A percentile compares a stretch with the other conserved stretches of the same genome.
These are phyloP conservation scores for Nothomitra cinnamomea DNA, from an alignment of 2,329 filamentous ascomycete genomes.

Conservation along the genomic window DNA sequence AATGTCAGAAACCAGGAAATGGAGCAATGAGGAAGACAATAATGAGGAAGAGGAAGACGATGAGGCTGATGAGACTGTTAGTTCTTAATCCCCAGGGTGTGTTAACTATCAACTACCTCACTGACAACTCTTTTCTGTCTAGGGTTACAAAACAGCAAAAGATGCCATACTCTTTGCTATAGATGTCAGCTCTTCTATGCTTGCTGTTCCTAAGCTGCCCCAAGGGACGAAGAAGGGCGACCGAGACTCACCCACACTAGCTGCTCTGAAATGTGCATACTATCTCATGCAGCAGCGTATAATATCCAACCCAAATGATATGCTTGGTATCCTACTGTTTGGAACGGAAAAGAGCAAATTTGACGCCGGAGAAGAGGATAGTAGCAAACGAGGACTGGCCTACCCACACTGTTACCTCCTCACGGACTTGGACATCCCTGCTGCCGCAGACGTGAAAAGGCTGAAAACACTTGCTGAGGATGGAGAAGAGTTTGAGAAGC, in stretches of 20 bases:
- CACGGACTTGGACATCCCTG: constrained; percentile 72
- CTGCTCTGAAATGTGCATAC: constrained; percentile 86
- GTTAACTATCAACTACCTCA: neutral
- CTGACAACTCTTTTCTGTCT: neutral
- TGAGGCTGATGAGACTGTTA: constrained; percentile 28
- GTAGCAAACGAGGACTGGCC: constrained; percentile 36
- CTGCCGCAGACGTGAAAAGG: constrained; percentile 69
- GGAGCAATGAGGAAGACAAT: constrained; percentile 19
- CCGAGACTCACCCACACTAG: constrained; percentile 59
- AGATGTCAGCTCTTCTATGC: constrained; percentile 64
- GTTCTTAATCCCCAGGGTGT: constrained; percentile 4
- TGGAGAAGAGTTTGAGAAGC: constrained; percentile 49
- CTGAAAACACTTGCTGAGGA: constrained; percentile 63
- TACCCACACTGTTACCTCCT: constrained; percentile 91
- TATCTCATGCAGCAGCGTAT: constrained; percentile 96
- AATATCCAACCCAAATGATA: constrained; percentile 87
- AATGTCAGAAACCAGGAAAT: constrained; percentile 21
- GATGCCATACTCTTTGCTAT: constrained; percentile 75
- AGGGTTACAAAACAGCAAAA: constrained; percentile 65
- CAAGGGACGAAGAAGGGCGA: constrained; percentile 58
- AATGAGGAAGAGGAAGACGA: constrained; percentile 27
- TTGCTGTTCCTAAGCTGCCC: constrained; percentile 31
- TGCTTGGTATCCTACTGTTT: constrained; percentile 91
- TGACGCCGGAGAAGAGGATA: constrained; percentile 45
- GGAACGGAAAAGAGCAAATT: constrained; percentile 77